phyloP scores from a whole-genome alignment of 768 basidiomycete genomes.

The Leccinellum luteum region DNA sequence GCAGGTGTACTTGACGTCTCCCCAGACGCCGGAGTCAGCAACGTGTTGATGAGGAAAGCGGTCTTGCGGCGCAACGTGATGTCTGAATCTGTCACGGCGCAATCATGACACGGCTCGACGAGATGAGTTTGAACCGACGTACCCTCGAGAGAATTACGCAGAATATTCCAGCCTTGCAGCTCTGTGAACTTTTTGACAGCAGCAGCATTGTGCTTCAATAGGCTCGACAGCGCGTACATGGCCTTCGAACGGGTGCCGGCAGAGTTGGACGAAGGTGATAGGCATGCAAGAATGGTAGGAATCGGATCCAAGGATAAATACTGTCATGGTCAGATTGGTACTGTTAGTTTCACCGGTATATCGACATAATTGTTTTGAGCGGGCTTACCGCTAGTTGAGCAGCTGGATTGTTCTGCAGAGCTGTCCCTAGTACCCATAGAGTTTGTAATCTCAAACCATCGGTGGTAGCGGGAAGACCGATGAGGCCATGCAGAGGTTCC shows the following conservation, averaged over 20 bases:
- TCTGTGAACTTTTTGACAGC: constrained; percentile 56
- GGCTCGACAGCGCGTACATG: constrained; percentile 75
- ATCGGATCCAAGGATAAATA: constrained; percentile 67
- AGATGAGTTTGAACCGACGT: constrained; percentile 3
- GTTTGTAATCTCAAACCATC: constrained; percentile 64
- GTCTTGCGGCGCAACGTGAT: constrained; percentile 75
- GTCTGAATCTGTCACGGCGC: constrained; percentile 58
- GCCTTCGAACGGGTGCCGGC: constrained; percentile 70
- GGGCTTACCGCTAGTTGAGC: constrained; percentile 71
- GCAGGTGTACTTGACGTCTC: constrained; percentile 3
- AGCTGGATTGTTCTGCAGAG: constrained; percentile 84
- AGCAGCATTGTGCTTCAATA: constrained; percentile 72
- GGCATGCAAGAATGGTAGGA: constrained; percentile 56
- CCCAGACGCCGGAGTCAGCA: constrained; percentile 52
- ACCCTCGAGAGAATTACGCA: constrained; percentile 65
- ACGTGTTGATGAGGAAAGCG: constrained; percentile 69
- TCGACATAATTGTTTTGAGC: not conserved
- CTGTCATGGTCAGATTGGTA: constrained; percentile 30
- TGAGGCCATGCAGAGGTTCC: constrained; percentile 68
- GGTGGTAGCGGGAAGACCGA: constrained; percentile 51
- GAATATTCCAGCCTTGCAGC: constrained; percentile 58
- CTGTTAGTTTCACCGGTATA: constrained; percentile 3
- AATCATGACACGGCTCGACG: not conserved
- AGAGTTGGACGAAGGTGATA: constrained; percentile 52
- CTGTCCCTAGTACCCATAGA: constrained; percentile 87